Evolutionary conservation across 2,329 filamentous ascomycete genomes (phyloP).

Genomic region (Ascocoryne sarcoides): DNA sequence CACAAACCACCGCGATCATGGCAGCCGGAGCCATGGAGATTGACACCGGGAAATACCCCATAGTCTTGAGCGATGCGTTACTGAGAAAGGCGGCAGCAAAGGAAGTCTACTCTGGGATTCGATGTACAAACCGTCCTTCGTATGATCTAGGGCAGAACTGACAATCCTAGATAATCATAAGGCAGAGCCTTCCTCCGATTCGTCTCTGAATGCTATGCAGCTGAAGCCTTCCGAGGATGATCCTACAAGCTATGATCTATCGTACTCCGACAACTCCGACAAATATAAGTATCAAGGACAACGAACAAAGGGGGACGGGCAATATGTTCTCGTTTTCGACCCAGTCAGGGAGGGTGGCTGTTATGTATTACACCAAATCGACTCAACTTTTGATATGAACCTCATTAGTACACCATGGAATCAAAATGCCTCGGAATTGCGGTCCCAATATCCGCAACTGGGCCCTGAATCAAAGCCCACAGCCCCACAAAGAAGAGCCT

Average conservation of each 20-base stretch:
- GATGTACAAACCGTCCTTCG: slow-evolving; percentile 36
- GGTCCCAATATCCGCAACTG: slow-evolving; percentile 60
- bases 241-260: slow-evolving; percentile 37
- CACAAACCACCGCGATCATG: slow-evolving; percentile 1
- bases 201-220: slow-evolving; percentile 35
- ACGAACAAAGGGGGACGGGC: slow-evolving; percentile 44
- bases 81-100: slow-evolving; percentile 45
- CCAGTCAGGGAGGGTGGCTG: slow-evolving; percentile 49
- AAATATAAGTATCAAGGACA: slow-evolving; percentile 54
- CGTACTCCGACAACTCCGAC: slow-evolving; percentile 45
- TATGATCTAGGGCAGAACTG: background rate
- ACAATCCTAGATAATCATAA: slow-evolving; percentile 50
- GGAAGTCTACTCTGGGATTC: slow-evolving; percentile 51
- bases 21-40: slow-evolving; percentile 41
- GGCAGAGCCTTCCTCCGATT: slow-evolving; percentile 41
- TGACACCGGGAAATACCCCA: slow-evolving; percentile 51
- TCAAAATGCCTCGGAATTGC: slow-evolving; percentile 52
- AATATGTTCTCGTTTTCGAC: slow-evolving; percentile 70
- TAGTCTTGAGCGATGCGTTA: slow-evolving; percentile 54
- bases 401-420: slow-evolving; percentile 61
- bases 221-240: slow-evolving; percentile 37
- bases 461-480: slow-evolving; percentile 11
- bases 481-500: slow-evolving; percentile 17
- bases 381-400: slow-evolving; percentile 84
- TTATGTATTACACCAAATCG: slow-evolving; percentile 74